Conservation (phyloP, 192 early-diverging fungal genomes). For the Phlyctochytrium arcticum region DNA sequence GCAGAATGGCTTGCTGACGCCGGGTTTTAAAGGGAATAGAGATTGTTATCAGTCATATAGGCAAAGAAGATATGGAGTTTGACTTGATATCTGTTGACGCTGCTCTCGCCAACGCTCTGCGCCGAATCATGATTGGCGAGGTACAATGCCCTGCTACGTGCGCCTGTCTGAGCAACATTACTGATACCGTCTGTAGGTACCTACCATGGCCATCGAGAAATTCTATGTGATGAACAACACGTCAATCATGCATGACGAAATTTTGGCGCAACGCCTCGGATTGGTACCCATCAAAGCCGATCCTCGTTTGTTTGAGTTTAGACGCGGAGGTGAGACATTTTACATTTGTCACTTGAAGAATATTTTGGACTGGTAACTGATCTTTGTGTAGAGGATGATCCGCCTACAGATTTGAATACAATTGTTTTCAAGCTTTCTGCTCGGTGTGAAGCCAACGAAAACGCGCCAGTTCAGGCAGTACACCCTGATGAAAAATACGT, state of each 20-base stretch:
- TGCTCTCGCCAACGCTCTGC: slow-evolving; percentile 89
- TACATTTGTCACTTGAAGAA: background rate
- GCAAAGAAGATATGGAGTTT: slow-evolving; percentile 85
- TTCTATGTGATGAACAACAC: slow-evolving; percentile 92
- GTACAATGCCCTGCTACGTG: too few relatives aligned
- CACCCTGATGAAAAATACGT: slow-evolving; percentile 72
- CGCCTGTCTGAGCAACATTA: too few relatives aligned
- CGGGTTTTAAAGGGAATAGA: slow-evolving; percentile 77
- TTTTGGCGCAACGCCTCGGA: slow-evolving; percentile 87
- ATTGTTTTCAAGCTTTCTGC: slow-evolving; percentile 82
- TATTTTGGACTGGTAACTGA: background rate
- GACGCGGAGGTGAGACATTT: slow-evolving; percentile 26
- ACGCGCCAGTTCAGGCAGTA: slow-evolving; percentile 57
- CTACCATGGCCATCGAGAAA: slow-evolving; percentile 95
- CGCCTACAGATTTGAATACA: slow-evolving; percentile 89
- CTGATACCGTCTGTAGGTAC: too few relatives aligned
- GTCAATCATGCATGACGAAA: slow-evolving; percentile 86
- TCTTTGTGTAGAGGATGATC: slow-evolving; percentile 50
- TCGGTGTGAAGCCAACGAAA: slow-evolving; percentile 63
- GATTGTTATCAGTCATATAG: slow-evolving; percentile 63
- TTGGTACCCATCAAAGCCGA: slow-evolving; percentile 88
- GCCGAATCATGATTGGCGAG: slow-evolving; percentile 91
- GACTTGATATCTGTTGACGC: slow-evolving; percentile 93
- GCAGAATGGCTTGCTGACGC: too few relatives aligned
- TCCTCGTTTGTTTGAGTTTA: slow-evolving; percentile 76